Conservation (phyloP, 805 yeast species). For the Isabelozyma gotoi region DNA sequence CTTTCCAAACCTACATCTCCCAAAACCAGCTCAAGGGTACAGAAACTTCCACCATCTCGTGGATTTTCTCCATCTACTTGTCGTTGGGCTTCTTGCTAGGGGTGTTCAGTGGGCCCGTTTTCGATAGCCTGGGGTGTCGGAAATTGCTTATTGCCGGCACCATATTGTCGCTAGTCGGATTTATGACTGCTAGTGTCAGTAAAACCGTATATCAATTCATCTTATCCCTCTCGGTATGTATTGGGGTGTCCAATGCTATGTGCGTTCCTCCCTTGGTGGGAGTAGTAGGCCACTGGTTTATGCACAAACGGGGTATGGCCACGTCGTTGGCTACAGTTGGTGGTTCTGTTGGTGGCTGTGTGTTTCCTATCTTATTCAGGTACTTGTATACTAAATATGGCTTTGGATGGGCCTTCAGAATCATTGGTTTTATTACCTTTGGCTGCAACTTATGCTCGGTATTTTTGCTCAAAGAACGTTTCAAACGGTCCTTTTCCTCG, state of each 20-base stretch:
- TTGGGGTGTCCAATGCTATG: conserved; percentile 60
- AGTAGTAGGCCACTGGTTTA: conserved; percentile 67
- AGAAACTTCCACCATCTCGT: conserved; percentile 31
- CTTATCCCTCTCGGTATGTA: conserved; percentile 50
- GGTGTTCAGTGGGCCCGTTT: conserved; percentile 53
- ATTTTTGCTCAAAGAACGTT: conserved; percentile 26
- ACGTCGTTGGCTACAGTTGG: conserved; percentile 48
- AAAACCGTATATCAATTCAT: conserved; percentile 57
- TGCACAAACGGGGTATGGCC: conserved; percentile 49
- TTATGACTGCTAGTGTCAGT: conserved; percentile 56
- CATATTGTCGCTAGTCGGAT: conserved; percentile 42
- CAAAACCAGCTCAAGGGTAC: conserved; percentile 32
- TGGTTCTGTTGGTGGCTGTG: conserved; percentile 65
- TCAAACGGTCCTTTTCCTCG: conserved; percentile 7
- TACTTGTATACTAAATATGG: conserved; percentile 49
- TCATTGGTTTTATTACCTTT: conserved; percentile 37
- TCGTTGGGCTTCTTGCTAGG: conserved; percentile 27
- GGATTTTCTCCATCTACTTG: conserved; percentile 40
- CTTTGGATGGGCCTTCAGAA: conserved; percentile 58
- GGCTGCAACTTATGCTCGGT: conserved; percentile 24
- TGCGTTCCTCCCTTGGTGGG: conserved; percentile 61
- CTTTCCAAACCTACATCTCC: conserved; percentile 37
- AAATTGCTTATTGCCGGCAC: conserved; percentile 47
- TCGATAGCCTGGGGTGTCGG: conserved; percentile 60
- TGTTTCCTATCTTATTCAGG: conserved; percentile 55